Evolutionary conservation across 495 filamentous ascomycete genomes (phyloP).

Genomic region (Friedmanniomyces endolithicus): DNA sequence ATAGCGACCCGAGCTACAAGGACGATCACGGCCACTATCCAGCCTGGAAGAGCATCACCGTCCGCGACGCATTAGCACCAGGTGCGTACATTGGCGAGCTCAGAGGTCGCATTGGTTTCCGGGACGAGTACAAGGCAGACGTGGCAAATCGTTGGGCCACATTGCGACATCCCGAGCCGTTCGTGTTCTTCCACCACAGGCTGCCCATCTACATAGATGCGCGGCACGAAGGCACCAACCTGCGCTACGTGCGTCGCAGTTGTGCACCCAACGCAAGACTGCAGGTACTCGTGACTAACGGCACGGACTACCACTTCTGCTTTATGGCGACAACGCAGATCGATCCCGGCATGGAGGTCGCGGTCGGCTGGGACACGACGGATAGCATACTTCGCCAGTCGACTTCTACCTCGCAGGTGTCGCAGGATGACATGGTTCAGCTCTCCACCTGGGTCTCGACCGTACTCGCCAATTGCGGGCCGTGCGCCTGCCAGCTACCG

Average conservation of each 20-base stretch:
- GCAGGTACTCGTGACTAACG: slow-evolving; percentile 66
- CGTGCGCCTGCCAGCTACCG: slow-evolving; percentile 65
- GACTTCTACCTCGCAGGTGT: neutral
- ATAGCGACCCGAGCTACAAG: slow-evolving; percentile 35
- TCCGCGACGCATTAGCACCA: slow-evolving; percentile 45
- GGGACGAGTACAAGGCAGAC: slow-evolving; percentile 63
- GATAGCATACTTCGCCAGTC: slow-evolving; percentile 32
- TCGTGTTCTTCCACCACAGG: slow-evolving; percentile 33
- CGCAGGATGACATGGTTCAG: slow-evolving; percentile 6
- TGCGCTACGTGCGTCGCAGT: slow-evolving; percentile 77
- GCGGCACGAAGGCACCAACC: slow-evolving; percentile 64
- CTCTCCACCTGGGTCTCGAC: slow-evolving; percentile 51
- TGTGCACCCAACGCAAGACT: slow-evolving; percentile 74
- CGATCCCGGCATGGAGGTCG: slow-evolving; percentile 48
- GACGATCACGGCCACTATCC: slow-evolving; percentile 40
- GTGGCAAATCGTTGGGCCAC: slow-evolving; percentile 61
- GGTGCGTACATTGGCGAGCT: slow-evolving; percentile 71
- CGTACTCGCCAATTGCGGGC: slow-evolving; percentile 73
- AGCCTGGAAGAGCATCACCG: slow-evolving; percentile 59
- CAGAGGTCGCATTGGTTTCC: slow-evolving; percentile 70
- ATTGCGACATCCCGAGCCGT: slow-evolving; percentile 57
- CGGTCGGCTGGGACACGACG: slow-evolving; percentile 54
- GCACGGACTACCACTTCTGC: slow-evolving; percentile 75
- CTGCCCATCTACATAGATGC: slow-evolving; percentile 78
- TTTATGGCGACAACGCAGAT: slow-evolving; percentile 68